Base-by-base conservation (phyloP, 2,329 filamentous ascomycete species). In the Hymenoscyphus linearis region DNA sequence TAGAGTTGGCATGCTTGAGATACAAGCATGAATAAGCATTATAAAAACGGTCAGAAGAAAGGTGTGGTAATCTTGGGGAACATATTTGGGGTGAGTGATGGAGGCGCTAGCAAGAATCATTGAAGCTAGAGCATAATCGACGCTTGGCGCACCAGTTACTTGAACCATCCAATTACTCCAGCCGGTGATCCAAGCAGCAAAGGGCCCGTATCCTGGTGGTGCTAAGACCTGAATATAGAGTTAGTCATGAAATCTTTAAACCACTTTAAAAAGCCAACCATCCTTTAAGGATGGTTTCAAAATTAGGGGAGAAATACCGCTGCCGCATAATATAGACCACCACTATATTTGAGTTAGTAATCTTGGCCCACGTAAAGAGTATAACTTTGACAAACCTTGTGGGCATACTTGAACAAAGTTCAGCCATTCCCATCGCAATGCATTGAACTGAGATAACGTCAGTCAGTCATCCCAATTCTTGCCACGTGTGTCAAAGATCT, bases 131-230 rank as follows among this genome's bases (percentile, higher is more conserved):
- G 84, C 82, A 72, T 88, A 89, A 71, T 89, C 80, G 40, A 89
- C 85, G 3, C 84, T 86, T 1, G 85, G 86, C 1, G 86, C 85
- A 52, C 78, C 85, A 4, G 85, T 88, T 27, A 88, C 79, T 69
- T 88, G 85, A n/a, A 78, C 79, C 44, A 88, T 77, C 85, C 85
- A 89, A 71, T 88, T 89, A 55, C 82, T 85, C 86, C 86, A 89
- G 10, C 86, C 86, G 1, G 85, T 88, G 34, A 89, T 76, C 86
- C 82, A 89, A 13, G 86, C 81, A 14, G 86, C 86, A 58, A 88
- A 80, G 1, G 86, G 86, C 0, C 86, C 86, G 73, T 80, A 89
- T 50, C 83, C 83, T 1, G 80, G 78, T 5, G 86, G 86, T 27
- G 88, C 88, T 6, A 91, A 79, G 22, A 47, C 40, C 40, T 47